Percentiles rank a stretch among this genome's conserved stretches.
phyloP scores from a whole-genome alignment of 345 rosid genomes.

The Moricandia moricandioides region DNA sequence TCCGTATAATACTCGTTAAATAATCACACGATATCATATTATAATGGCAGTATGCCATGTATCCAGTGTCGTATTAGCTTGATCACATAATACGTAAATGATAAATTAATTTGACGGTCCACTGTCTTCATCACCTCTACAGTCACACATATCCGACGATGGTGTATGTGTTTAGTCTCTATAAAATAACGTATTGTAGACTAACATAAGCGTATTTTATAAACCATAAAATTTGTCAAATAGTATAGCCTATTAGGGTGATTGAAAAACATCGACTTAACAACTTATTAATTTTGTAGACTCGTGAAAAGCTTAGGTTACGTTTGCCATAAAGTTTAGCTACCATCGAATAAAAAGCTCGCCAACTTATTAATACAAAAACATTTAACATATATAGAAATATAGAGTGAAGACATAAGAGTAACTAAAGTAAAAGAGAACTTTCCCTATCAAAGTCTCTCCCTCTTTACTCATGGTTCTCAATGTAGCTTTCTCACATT shows the following conservation, averaged over 20 bases:
- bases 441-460: constrained; percentile 32
- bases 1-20: constrained; percentile 24
- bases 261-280: constrained; percentile 7
- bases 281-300: constrained; percentile 27
- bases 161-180: constrained; percentile 6
- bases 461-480: constrained; percentile 37
- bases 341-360: constrained; percentile 26
- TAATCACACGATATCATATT: constrained; percentile 22
- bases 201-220: background rate
- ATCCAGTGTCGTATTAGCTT: constrained; percentile 16
- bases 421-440: constrained; percentile 34
- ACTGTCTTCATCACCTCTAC: constrained; percentile 24
- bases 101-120: constrained; percentile 13
- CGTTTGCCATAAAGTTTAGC: constrained; percentile 25
- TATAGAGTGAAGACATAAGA: constrained; percentile 22
- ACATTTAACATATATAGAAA: background rate
- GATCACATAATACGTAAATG: background rate
- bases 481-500: constrained; percentile 33
- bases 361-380: constrained; percentile 26
- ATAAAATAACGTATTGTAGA: background rate
- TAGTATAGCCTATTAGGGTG: constrained; percentile 4
- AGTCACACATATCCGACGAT: background rate
- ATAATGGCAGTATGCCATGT: constrained; percentile 4
- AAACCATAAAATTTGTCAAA: constrained; percentile 9
- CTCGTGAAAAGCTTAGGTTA: constrained; percentile 28